phyloP scores from a whole-genome alignment of 106 monocot genomes.

The Acanthochlamys bracteata region DNA sequence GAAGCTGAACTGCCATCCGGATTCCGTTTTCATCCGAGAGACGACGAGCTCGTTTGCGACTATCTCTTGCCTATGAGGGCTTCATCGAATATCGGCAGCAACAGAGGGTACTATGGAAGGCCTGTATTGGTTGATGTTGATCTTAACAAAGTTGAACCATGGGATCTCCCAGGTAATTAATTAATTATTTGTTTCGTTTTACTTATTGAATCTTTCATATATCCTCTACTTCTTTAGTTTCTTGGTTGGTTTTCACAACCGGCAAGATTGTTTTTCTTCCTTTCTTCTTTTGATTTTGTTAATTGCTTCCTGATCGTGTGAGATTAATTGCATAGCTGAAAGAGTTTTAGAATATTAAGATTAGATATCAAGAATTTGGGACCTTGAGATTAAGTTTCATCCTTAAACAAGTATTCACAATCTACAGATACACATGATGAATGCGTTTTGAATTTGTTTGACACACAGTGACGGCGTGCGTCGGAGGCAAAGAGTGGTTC shows the following conservation, averaged over 20 bases:
- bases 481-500: slow-evolving; percentile 61
- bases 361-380: too few relatives aligned
- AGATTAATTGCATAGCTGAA: too few relatives aligned
- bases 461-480: slow-evolving; percentile 28
- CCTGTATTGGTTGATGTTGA: slow-evolving; percentile 47
- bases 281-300: too few relatives aligned
- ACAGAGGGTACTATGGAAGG: neutral
- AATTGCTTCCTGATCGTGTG: too few relatives aligned
- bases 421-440: neutral
- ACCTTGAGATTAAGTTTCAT: too few relatives aligned
- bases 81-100: neutral
- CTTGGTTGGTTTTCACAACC: too few relatives aligned
- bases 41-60: slow-evolving; percentile 65
- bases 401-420: too few relatives aligned
- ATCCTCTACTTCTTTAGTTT: too few relatives aligned
- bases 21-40: slow-evolving; percentile 66
- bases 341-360: too few relatives aligned
- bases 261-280: too few relatives aligned
- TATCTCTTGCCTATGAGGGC: slow-evolving; percentile 25
- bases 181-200: too few relatives aligned
- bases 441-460: neutral
- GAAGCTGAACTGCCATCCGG: slow-evolving; percentile 53
- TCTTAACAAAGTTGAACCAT: slow-evolving; percentile 61
- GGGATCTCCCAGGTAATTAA: slow-evolving; percentile 53
- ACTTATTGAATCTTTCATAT: too few relatives aligned